Conservation (phyloP, 1,284 basidiomycete genomes). For the Cerrena zonata region DNA sequence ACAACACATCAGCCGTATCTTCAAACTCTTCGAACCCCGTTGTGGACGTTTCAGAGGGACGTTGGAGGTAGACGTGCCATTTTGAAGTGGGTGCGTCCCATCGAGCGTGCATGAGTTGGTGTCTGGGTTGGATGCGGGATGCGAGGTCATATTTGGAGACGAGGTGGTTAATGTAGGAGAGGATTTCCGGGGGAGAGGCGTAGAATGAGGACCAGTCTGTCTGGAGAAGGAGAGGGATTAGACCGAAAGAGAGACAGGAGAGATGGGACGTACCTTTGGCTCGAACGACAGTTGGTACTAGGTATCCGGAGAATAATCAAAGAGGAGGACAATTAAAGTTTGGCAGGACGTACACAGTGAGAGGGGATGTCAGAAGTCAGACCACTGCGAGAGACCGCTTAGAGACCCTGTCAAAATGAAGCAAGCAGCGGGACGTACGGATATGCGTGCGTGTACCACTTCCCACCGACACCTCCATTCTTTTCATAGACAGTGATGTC, state of each 20-base stretch:
- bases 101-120: conserved; percentile 42
- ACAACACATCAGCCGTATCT: conserved; percentile 15
- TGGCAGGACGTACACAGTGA: conserved; percentile 38
- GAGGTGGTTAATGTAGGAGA: conserved; percentile 41
- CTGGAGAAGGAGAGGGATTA: too few relatives aligned
- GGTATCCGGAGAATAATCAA: too few relatives aligned
- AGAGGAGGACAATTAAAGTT: too few relatives aligned
- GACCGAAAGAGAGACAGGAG: too few relatives aligned
- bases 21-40: conserved; percentile 15
- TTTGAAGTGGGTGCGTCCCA: conserved; percentile 45
- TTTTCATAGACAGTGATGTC: conserved; percentile 52
- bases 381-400: conserved; percentile 28
- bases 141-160: conserved; percentile 50
- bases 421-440: conserved; percentile 17
- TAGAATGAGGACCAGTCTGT: conserved; percentile 54
- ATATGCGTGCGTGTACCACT: conserved; percentile 41
- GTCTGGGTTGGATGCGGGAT: conserved; percentile 45
- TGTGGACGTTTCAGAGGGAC: background rate
- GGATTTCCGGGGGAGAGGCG: conserved; percentile 50
- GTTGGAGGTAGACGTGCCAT: conserved; percentile 46
- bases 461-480: conserved; percentile 50
- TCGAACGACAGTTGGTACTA: conserved; percentile 56
- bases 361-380: conserved; percentile 50
- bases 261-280: conserved; percentile 37
- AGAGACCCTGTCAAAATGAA: background rate